Base-by-base conservation (phyloP, 2,329 filamentous ascomycete species). In the Sporothrix protearum region DNA sequence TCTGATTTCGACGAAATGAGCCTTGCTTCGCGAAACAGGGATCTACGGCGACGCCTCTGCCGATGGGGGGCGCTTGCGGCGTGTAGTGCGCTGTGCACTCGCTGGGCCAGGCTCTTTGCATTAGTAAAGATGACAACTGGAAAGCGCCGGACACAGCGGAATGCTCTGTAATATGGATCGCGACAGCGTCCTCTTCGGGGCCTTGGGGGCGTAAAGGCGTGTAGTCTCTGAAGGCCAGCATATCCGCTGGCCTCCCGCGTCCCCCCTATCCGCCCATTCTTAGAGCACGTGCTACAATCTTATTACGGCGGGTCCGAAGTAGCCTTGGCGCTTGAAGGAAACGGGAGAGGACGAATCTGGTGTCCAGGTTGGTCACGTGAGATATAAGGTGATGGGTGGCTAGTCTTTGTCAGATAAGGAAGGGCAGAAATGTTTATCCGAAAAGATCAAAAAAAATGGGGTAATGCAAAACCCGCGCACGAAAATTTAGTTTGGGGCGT, bases 341-440 rank as follows among this genome's bases (percentile, higher is more conserved):
- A 8, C 10, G 36, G 22, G 10, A 8, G 28, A 14, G 25, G 14
- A 30, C 25, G 53, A 12, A 57, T 57, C 33, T 16, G 53, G 53
- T 57, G 53, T 30, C 28, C 16, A 57, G n/a, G 19, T n/a, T n/a
- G 12, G 8, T 49, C 63, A 66, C 63, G 63, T 66, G 63, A 30
- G 8, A 10, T 14, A 4, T 10, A 22, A 3, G n/a, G 0, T 2
- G 14, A n/a, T 30, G 33, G n/a, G 36, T 64, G 59, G 45, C 59
- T 64, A 64, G 45, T 42, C 59, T 10, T 25, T 1, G 49, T 53
- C 9, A 12, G 49, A 14, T 1, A 25, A 4, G 30, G 33, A 7
- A 42, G 36, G 33, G 73, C 63, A 66, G 67, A 67, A 73, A 47
- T 14, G 12, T 73, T 73, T 68, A 2, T 72, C 72, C 73, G 71